Evolutionary conservation across 306 rosid genomes (phyloP), one percentile per base, ranked within the genome.

Genomic region (Cicer yamashitae): DNA sequence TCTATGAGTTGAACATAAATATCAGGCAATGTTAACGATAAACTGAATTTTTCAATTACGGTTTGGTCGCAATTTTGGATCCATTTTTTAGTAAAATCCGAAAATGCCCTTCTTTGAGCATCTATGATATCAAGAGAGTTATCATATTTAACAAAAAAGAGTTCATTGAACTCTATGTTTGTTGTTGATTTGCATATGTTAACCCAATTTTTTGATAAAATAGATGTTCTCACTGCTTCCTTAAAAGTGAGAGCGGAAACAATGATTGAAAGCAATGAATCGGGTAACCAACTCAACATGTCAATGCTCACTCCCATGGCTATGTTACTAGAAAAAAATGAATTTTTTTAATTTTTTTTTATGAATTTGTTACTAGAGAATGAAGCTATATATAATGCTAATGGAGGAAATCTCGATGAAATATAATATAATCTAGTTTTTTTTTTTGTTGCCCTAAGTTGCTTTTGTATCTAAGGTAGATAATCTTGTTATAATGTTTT

Each of bases 141-240:
- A 15, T 70, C 22, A 4, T 3, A 41, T 8, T 50, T 48, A 12
- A 77, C 76, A 11, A 75, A 81, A 13, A 51, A 51, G 12, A 13
- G 22, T 62, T 81, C 81, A 11, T 81, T 30, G 62, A 81, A 70
- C 25, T 75, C 81, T 3, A 81, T 8, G 13, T 75, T 69, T 34
- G 45, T 13, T 7, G 73, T 43, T 18, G 44, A 3, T 14, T 45
- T 66, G 77, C 43, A 62, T 5, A 62, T 1, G 7, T 61, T 25
- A 10, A 7, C 2, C 82, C 78, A 82, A 4, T 60, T 4, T 18
- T 47, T 70, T 0, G 78, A 67, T 2, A 82, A 78, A 14, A 46
- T 7, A 13, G 38, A 71, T 0, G 82, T 76, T 65, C 65, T 64
- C 0, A 78, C 75, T 0, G 74, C 78, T 3, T 82, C 85, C 40